Evolutionary conservation across 2,329 filamentous ascomycete species (phyloP).

Genomic region (Fusarium citri): DNA sequence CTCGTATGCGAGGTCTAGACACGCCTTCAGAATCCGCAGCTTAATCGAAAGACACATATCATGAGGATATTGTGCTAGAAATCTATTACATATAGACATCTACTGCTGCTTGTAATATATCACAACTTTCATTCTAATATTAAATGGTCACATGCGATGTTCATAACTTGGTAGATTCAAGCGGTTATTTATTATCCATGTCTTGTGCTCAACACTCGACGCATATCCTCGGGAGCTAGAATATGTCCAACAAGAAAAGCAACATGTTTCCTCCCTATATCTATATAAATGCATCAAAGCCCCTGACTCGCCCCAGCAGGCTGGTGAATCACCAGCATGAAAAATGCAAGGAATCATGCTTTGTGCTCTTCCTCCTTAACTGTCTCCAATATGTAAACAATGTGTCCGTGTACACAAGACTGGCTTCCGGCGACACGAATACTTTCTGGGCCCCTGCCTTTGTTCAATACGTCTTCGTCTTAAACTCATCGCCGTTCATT

Average conservation of each 20-base stretch:
- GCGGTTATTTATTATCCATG: slow-evolving; percentile 18
- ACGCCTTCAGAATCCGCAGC: neutral
- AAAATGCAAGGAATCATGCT: slow-evolving; percentile 28
- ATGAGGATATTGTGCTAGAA: neutral
- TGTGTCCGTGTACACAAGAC: slow-evolving; percentile 21
- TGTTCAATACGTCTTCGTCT: slow-evolving; percentile 17
- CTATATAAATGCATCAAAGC: slow-evolving; percentile 42
- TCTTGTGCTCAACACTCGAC: slow-evolving; percentile 22
- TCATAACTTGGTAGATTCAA: slow-evolving; percentile 6
- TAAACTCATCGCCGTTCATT: slow-evolving; percentile 18
- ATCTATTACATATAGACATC: neutral
- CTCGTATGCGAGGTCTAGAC: neutral
- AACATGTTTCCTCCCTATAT: slow-evolving; percentile 33
- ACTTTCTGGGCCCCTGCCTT: slow-evolving; percentile 13
- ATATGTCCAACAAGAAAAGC: slow-evolving; percentile 18
- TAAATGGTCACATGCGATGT: neutral
- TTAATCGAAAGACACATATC: neutral
- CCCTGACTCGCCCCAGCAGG: neutral
- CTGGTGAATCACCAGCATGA: slow-evolving; percentile 15
- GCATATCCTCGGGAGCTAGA: slow-evolving; percentile 9
- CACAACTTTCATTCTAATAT: neutral
- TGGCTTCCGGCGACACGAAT: slow-evolving; percentile 6
- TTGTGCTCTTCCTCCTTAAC: slow-evolving; percentile 24
- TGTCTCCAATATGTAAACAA: slow-evolving; percentile 20
- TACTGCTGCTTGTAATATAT: neutral